These are phyloP conservation scores for Fonsecaea nubica DNA, from an alignment of 2,329 filamentous ascomycete species.

Conservation along the genomic window DNA sequence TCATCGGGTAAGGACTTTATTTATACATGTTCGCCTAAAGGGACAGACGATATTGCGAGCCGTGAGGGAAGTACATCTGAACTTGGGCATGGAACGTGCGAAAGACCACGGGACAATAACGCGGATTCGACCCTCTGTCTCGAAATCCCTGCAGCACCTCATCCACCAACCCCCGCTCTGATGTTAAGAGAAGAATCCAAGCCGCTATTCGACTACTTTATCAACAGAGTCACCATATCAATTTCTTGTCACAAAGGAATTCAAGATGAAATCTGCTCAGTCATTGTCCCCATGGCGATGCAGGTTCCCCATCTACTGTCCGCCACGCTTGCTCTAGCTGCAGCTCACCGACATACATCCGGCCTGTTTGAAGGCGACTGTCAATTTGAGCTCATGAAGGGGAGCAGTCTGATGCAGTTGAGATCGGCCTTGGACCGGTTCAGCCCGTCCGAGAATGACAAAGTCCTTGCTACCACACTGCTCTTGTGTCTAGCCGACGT, in stretches of 20 bases:
- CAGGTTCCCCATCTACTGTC: conserved; percentile 37
- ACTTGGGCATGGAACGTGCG: not conserved
- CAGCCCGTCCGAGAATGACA: conserved; percentile 19
- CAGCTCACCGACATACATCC: conserved; percentile 37
- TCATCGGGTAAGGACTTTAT: conserved; percentile 9
- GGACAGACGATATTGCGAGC: not conserved
- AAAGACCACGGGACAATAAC: not conserved
- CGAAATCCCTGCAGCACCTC: not conserved
- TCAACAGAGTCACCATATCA: conserved; percentile 45
- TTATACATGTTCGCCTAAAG: conserved; percentile 7
- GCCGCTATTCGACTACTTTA: conserved; percentile 44
- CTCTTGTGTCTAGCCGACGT: conserved; percentile 26
- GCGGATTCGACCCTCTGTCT: not conserved
- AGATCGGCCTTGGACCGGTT: conserved; percentile 17
- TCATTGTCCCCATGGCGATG: conserved; percentile 38
- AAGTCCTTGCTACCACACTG: conserved; percentile 23
- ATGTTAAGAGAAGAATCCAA: conserved; percentile 7
- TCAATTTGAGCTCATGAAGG: conserved; percentile 22
- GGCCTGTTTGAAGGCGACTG: conserved; percentile 50
- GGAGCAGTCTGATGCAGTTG: conserved; percentile 18
- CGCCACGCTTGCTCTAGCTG: conserved; percentile 37
- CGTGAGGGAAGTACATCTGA: not conserved
- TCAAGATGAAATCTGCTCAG: conserved; percentile 36
- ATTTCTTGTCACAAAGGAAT: conserved; percentile 40
- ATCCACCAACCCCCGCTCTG: not conserved